Percentiles rank a stretch among this genome's conserved stretches.
phyloP scores from a whole-genome alignment of 306 rosid species.

The Castanospermum australe region DNA sequence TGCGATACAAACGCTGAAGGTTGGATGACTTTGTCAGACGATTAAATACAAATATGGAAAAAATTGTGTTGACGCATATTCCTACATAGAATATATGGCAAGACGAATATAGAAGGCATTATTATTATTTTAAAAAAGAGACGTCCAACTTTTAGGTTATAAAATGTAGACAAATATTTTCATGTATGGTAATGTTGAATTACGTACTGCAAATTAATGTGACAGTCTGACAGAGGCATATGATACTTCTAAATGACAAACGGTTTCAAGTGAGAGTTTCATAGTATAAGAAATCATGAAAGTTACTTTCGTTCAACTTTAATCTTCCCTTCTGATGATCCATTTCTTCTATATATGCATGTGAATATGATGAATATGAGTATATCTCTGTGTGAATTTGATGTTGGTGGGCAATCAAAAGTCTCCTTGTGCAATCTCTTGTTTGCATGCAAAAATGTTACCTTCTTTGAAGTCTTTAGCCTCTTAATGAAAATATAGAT shows the following conservation, averaged over 20 bases:
- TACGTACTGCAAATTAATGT: neutral
- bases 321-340: too few species aligned
- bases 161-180: neutral
- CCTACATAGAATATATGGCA: neutral
- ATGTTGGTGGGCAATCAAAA: neutral
- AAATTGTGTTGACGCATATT: neutral
- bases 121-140: neutral
- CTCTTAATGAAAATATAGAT: too few species aligned
- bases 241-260: neutral
- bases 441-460: neutral
- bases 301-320: too few species aligned
- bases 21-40: neutral
- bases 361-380: too few species aligned
- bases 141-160: neutral
- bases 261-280: neutral
- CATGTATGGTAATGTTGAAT: neutral
- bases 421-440: neutral
- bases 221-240: neutral
- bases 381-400: neutral
- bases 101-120: neutral
- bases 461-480: neutral
- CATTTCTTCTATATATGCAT: too few species aligned
- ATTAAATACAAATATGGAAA: neutral
- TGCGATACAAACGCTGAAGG: neutral
- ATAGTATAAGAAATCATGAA: neutral